These are phyloP conservation scores for Populus hybrid DNA, from an alignment of 441 rosid genomes.

Conservation along the genomic window DNA sequence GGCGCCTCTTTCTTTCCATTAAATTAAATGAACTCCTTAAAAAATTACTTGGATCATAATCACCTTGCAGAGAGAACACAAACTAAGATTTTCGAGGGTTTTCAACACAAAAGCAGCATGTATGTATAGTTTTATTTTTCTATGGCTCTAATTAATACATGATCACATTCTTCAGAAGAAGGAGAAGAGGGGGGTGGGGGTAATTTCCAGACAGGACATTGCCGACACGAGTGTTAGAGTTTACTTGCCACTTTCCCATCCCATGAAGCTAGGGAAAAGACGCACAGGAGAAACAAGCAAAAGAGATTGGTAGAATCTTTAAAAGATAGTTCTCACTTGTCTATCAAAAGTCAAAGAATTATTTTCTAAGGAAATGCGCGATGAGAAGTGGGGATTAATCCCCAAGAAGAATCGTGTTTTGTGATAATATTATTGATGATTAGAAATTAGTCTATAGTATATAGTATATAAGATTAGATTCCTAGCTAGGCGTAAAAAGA, in stretches of 20 bases:
- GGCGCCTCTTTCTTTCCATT: background rate
- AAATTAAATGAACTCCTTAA: no score
- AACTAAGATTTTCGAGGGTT: background rate
- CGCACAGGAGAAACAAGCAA: background rate
- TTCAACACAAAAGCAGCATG: background rate
- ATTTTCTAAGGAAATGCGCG: constrained; percentile 29
- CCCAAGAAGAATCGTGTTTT: background rate
- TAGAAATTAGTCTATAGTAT: background rate
- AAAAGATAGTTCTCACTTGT: constrained; percentile 22
- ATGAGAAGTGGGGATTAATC: background rate
- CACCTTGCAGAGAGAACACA: background rate
- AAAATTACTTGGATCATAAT: background rate
- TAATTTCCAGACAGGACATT: background rate
- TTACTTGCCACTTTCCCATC: constrained; percentile 14
- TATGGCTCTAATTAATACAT: no score
- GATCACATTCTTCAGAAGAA: no score
- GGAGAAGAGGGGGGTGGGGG: no score
- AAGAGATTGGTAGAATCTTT: background rate
- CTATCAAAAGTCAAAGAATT: constrained; percentile 35
- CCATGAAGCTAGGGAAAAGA: constrained; percentile 3
- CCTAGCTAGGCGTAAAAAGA: constrained; percentile 9
- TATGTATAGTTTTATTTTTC: no score
- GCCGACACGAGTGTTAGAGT: constrained; percentile 9
- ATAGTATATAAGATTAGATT: constrained; percentile 15
- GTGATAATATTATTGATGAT: constrained; percentile 7